Percentiles rank a stretch among this genome's conserved stretches.
These are phyloP conservation scores for Phytophthora rubi DNA, from an alignment of 352 stramenopile genomes.

Conservation along the genomic window DNA sequence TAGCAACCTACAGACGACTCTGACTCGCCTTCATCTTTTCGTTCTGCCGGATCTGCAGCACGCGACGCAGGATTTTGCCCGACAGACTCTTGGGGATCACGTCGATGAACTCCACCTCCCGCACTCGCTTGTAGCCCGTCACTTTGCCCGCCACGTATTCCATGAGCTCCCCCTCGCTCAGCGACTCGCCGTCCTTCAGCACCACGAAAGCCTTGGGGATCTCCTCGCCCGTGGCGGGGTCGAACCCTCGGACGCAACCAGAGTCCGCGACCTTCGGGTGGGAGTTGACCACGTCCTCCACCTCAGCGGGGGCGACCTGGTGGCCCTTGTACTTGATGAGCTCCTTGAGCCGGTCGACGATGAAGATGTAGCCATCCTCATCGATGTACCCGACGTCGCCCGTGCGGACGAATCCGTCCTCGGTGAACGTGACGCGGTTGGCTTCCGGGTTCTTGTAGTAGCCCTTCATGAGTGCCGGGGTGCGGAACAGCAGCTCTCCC, in stretches of 20 bases:
- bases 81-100: constrained; percentile 91
- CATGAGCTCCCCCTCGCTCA: constrained; percentile 77
- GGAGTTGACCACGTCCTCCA: constrained; percentile 91
- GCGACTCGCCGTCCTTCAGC: constrained; percentile 48
- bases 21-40: constrained; percentile 36
- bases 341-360: constrained; percentile 94
- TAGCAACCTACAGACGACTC: constrained; percentile 34
- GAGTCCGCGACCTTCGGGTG: constrained; percentile 61
- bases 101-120: constrained; percentile 88
- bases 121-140: constrained; percentile 88
- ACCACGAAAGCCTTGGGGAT: constrained; percentile 93
- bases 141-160: constrained; percentile 85
- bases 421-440: constrained; percentile 75
- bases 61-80: constrained; percentile 93
- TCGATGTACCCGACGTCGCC: constrained; percentile 93
- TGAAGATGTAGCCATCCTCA: constrained; percentile 93
- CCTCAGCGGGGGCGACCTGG: constrained; percentile 91
- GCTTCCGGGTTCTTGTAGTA: constrained; percentile 92
- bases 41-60: constrained; percentile 63
- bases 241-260: constrained; percentile 57
- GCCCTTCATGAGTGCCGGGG: constrained; percentile 93
- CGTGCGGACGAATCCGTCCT: constrained; percentile 87
- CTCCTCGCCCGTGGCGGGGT: constrained; percentile 75
- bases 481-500: constrained; percentile 88
- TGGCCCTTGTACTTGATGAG: constrained; percentile 96